A percentile compares a stretch with the other conserved stretches of the same genome.
Evolutionary conservation across 2,329 filamentous ascomycete species (phyloP).

Genomic region (Magnaporthiopsis incrustans): DNA sequence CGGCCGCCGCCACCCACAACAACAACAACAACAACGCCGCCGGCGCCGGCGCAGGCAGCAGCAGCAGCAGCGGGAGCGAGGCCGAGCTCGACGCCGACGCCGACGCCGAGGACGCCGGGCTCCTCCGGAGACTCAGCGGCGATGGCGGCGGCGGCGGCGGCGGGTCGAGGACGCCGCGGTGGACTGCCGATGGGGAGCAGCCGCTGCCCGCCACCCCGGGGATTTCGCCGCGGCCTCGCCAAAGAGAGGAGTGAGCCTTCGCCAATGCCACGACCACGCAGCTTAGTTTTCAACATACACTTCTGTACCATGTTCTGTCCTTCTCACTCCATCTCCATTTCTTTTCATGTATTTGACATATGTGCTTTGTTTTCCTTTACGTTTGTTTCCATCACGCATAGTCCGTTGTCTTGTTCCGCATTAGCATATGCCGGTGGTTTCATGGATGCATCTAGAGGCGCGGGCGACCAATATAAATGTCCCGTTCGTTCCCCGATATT

Average conservation of each 20-base stretch:
- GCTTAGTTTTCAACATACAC: not conserved
- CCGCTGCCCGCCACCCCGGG: not conserved
- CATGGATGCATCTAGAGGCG: not conserved
- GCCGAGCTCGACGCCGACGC: conserved; percentile 30
- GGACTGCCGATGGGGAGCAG: conserved; percentile 30
- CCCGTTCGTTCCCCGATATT: no score
- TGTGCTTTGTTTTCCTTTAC: not conserved
- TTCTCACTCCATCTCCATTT: not conserved
- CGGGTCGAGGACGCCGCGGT: conserved; percentile 16
- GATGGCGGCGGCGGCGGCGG: not conserved
- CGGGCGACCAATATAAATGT: no score
- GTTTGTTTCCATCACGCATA: not conserved
- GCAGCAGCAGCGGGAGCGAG: conserved; percentile 12
- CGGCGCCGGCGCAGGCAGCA: conserved; percentile 1
- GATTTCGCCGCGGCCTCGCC: not conserved
- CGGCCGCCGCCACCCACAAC: not conserved
- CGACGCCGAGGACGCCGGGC: conserved; percentile 36
- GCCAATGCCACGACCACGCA: not conserved
- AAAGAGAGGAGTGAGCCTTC: not conserved
- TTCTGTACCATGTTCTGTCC: not conserved
- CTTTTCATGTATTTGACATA: not conserved
- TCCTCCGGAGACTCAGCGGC: conserved; percentile 32
- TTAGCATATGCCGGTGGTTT: not conserved
- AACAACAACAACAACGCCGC: no score
- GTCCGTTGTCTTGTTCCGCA: not conserved